Conservation (phyloP, 2,329 filamentous ascomycete genomes). For the Bipolaris oryzae region DNA sequence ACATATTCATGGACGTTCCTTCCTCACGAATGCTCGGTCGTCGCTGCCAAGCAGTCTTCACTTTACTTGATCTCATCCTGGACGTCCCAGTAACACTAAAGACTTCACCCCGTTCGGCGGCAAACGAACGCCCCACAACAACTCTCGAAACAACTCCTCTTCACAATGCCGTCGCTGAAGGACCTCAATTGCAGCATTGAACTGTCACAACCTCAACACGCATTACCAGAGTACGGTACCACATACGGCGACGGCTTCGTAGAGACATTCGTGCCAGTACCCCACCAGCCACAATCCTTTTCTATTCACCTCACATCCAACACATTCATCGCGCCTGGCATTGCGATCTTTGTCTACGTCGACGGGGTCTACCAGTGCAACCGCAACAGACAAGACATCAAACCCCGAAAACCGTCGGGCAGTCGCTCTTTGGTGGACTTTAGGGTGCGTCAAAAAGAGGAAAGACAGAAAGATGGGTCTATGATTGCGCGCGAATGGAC, state of each 20-base stretch:
- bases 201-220: conserved; percentile 49
- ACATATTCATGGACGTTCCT: background rate
- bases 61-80: background rate
- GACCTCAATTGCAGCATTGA: conserved; percentile 60
- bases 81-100: background rate
- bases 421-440: conserved; percentile 54
- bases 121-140: background rate
- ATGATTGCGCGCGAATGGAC: conserved; percentile 61
- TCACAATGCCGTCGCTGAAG: conserved; percentile 59
- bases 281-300: conserved; percentile 54
- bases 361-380: conserved; percentile 65
- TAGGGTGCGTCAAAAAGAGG: conserved; percentile 60
- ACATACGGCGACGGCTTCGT: conserved; percentile 59
- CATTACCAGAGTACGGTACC: conserved; percentile 57
- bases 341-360: conserved; percentile 63
- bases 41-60: conserved; percentile 2
- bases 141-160: background rate
- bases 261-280: conserved; percentile 59
- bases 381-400: conserved; percentile 56
- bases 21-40: background rate
- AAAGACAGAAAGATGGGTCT: conserved; percentile 52
- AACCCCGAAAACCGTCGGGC: conserved; percentile 36
- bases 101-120: too few species aligned
- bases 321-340: conserved; percentile 59
- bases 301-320: conserved; percentile 56